These are phyloP conservation scores for Patellifolia procumbens DNA, from an alignment of 179 eudicot genomes.

Conservation along the genomic window DNA sequence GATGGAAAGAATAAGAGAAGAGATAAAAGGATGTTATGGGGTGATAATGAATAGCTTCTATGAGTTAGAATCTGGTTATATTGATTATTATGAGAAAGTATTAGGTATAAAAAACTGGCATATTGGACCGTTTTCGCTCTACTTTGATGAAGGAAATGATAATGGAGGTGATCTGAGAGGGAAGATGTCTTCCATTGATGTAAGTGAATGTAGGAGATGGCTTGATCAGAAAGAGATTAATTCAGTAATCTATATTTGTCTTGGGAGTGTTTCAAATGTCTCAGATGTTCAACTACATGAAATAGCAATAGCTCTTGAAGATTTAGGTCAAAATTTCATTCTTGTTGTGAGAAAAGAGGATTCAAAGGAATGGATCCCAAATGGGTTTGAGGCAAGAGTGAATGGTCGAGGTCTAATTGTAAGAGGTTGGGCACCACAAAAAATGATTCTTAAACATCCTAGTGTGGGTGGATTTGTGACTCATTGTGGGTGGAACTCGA, in stretches of 20 bases:
- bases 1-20: conserved; percentile 10
- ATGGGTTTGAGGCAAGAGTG: conserved; percentile 31
- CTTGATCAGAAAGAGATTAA: conserved; percentile 32
- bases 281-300: conserved; percentile 33
- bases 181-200: conserved; percentile 16
- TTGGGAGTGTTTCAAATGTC: conserved; percentile 36
- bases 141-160: conserved; percentile 1
- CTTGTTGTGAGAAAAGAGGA: conserved; percentile 29
- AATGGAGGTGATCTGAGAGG: conserved; percentile 17
- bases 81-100: conserved; percentile 16
- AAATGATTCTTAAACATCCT: conserved; percentile 23
- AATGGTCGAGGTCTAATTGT: conserved; percentile 32
- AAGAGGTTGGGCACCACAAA: conserved; percentile 45
- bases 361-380: not conserved
- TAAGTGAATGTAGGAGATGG: conserved; percentile 38
- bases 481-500: conserved; percentile 19
- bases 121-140: conserved; percentile 35
- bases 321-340: conserved; percentile 26
- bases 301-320: conserved; percentile 41
- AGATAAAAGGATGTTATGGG: conserved; percentile 21
- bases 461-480: conserved; percentile 36
- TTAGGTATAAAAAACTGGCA: conserved; percentile 31
- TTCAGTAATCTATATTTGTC: conserved; percentile 44
- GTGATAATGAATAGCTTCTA: conserved; percentile 37
- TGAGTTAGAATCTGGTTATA: conserved; percentile 32